Percentiles rank a stretch among this genome's conserved stretches.
Conservation (phyloP, 2,329 filamentous ascomycete genomes). For the Pseudomassariella vexata region DNA sequence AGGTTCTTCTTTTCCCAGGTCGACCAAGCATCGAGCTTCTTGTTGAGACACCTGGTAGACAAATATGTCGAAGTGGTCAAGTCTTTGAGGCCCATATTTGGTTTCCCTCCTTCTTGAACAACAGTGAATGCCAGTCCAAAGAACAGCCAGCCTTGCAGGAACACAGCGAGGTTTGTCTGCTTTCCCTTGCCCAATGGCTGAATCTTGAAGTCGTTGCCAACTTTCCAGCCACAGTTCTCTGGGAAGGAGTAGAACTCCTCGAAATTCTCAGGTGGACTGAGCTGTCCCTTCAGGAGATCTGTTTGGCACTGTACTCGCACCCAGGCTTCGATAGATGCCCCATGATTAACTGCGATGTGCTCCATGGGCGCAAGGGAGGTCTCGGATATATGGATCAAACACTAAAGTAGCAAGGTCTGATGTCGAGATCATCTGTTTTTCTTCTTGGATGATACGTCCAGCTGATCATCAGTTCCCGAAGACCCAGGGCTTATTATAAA, state of each 20-base stretch:
- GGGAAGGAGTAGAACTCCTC: background rate
- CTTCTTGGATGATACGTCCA: no score
- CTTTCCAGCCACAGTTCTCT: background rate
- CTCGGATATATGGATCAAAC: no score
- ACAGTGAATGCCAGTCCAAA: constrained; percentile 3
- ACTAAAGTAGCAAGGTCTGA: no score
- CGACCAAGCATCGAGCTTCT: background rate
- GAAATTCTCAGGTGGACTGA: background rate
- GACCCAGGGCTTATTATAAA: no score
- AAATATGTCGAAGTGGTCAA: background rate
- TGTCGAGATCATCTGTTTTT: no score
- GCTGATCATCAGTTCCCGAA: no score
- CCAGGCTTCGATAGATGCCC: background rate
- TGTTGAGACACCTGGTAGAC: background rate
- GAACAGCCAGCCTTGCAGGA: constrained; percentile 5
- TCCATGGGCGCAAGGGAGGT: no score
- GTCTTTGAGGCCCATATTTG: background rate
- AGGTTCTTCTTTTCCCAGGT: background rate
- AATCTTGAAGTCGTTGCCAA: constrained; percentile 1
- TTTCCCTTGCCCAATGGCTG: background rate
- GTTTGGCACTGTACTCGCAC: background rate
- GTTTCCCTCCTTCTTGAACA: background rate
- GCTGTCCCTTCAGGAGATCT: background rate
- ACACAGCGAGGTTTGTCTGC: constrained; percentile 2
- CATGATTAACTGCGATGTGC: constrained; percentile 1